A percentile compares a stretch with the other conserved stretches of the same genome.
Evolutionary conservation across 1,139 yeast species (phyloP).

Genomic region (Lodderomyces beijingensis): DNA sequence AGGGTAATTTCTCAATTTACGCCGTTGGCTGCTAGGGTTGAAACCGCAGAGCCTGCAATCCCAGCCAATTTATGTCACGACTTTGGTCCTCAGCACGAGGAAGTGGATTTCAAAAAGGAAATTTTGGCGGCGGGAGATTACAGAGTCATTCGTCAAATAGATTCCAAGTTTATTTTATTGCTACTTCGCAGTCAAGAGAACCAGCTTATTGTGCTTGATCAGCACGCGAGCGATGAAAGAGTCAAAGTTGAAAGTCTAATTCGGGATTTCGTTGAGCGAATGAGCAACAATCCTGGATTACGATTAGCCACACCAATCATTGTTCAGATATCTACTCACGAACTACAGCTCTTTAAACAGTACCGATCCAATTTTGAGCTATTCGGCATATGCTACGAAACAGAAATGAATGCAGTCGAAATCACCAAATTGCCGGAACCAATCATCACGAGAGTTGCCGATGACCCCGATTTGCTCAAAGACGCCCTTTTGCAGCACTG

Average conservation of each 20-base stretch:
- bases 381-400: constrained; percentile 27
- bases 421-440: constrained; percentile 41
- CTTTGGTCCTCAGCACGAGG: too few relatives aligned
- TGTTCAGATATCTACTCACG: constrained; percentile 21
- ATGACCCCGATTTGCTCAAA: constrained; percentile 23
- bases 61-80: too few relatives aligned
- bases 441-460: constrained; percentile 23
- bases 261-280: constrained; percentile 21
- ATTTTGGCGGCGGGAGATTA: constrained; percentile 3
- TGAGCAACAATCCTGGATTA: constrained; percentile 2
- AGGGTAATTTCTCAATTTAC: too few relatives aligned
- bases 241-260: constrained; percentile 49
- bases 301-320: constrained; percentile 12
- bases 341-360: constrained; percentile 24
- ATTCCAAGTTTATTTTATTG: constrained; percentile 53
- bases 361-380: constrained; percentile 24
- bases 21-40: too few relatives aligned
- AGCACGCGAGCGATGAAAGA: constrained; percentile 79
- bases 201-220: constrained; percentile 50
- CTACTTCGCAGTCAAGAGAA: constrained; percentile 17
- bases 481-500: constrained; percentile 38
- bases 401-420: constrained; percentile 8
- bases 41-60: too few relatives aligned
- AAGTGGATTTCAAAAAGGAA: constrained; percentile 6
- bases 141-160: constrained; percentile 47